phyloP scores from a whole-genome alignment of 1,139 yeast genomes.

The Groenewaldozyma auringiensis region DNA sequence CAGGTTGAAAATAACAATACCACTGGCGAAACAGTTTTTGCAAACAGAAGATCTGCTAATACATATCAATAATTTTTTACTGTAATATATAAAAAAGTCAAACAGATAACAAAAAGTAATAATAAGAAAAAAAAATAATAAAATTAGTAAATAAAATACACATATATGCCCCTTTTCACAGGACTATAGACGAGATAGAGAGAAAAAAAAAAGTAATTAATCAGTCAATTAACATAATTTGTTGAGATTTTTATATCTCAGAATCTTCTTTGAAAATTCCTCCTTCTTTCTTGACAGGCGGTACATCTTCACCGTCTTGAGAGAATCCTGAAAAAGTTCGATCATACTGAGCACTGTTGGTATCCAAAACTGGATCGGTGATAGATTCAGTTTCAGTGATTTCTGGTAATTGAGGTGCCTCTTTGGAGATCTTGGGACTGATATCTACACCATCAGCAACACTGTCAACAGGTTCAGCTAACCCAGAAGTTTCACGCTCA shows the following conservation, averaged over 20 bases:
- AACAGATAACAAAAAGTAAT: conserved; percentile 1
- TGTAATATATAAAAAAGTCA: not conserved
- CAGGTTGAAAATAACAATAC: not conserved
- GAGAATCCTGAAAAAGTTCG: conserved; percentile 11
- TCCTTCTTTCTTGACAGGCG: conserved; percentile 27
- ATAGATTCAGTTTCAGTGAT: conserved; percentile 6
- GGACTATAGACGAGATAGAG: no score
- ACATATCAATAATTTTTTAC: not conserved
- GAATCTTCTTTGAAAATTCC: conserved; percentile 19
- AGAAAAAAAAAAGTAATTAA: not conserved
- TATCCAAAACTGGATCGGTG: not conserved
- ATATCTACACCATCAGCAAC: conserved; percentile 5
- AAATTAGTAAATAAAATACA: no score
- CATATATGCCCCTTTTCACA: no score
- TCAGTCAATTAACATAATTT: no score
- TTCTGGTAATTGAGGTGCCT: conserved; percentile 3
- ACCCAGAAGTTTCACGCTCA: conserved; percentile 3
- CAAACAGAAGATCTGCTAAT: not conserved
- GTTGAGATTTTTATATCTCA: no score
- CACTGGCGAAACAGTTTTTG: conserved; percentile 1
- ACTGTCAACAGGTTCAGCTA: conserved; percentile 6
- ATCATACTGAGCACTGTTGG: conserved; percentile 16
- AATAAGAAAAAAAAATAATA: not conserved
- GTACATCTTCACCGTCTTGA: conserved; percentile 22
- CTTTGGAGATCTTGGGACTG: conserved; percentile 5